Percentiles rank a stretch among this genome's conserved stretches.
phyloP scores from a whole-genome alignment of 2,329 filamentous ascomycete species.

The Aspergillus novofumigatus region DNA sequence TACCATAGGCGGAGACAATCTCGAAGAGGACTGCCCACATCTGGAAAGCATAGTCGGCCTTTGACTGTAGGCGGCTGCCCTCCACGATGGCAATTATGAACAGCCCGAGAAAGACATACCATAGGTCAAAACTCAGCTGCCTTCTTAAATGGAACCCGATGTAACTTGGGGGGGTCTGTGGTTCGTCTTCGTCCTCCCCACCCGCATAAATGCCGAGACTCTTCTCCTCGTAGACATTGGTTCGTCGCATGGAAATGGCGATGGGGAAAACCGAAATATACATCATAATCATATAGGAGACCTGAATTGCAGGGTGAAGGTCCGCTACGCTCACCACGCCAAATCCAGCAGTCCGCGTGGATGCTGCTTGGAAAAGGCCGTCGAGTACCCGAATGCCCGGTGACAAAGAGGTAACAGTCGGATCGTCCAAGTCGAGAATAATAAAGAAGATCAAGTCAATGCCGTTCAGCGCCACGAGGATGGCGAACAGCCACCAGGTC shows the following conservation, averaged over 20 bases:
- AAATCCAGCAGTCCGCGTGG: constrained; percentile 89
- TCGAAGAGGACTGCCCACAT: constrained; percentile 75
- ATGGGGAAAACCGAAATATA: constrained; percentile 97
- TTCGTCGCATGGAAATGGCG: constrained; percentile 87
- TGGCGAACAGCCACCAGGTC: constrained; percentile 93
- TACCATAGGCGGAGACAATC: constrained; percentile 86
- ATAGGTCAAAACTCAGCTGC: constrained; percentile 94
- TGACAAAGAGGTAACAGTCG: constrained; percentile 63
- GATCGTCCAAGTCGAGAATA: constrained; percentile 77
- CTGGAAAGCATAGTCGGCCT: constrained; percentile 56
- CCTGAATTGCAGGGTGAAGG: constrained; percentile 86
- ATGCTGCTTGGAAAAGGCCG: constrained; percentile 83
- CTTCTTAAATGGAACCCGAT: constrained; percentile 86
- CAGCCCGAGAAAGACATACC: constrained; percentile 91
- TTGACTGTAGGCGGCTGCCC: constrained; percentile 63
- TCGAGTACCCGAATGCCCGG: constrained; percentile 74
- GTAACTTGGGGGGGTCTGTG: constrained; percentile 67
- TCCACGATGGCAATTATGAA: constrained; percentile 92
- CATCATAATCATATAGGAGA: constrained; percentile 98
- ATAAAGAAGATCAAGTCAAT: constrained; percentile 89
- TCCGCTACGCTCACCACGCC: constrained; percentile 70
- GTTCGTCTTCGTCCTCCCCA: constrained; percentile 49
- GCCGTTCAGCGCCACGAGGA: constrained; percentile 75
- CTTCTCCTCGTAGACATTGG: constrained; percentile 91
- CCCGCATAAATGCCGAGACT: constrained; percentile 65